These are phyloP conservation scores for Dalbergia cochinchinensis DNA, from an alignment of 306 rosid species.

Conservation along the genomic window DNA sequence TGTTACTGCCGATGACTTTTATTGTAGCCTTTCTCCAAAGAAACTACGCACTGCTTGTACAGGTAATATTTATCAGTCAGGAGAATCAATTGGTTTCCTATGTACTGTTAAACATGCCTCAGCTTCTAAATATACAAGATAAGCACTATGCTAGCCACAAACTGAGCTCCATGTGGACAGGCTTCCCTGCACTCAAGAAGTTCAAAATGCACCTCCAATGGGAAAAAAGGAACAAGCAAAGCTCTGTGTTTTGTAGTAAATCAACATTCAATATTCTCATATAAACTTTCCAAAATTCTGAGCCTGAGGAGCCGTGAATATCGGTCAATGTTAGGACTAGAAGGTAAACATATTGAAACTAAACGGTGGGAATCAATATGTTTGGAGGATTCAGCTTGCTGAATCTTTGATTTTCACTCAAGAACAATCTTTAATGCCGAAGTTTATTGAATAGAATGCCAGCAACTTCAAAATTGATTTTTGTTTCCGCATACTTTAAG, in stretches of 20 bases:
- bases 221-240: neutral
- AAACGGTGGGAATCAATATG: too few species aligned
- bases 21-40: neutral
- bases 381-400: neutral
- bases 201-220: too few species aligned
- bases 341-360: too few species aligned
- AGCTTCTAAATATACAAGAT: neutral
- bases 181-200: too few species aligned
- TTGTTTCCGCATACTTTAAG: too few species aligned
- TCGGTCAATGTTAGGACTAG: neutral
- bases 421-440: too few species aligned
- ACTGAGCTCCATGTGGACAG: conserved; percentile 43
- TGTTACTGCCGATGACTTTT: conserved; percentile 19
- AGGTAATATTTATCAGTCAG: neutral
- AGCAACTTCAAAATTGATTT: too few species aligned
- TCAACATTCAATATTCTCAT: conserved; percentile 12
- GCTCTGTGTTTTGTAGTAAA: neutral
- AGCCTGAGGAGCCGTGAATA: too few species aligned
- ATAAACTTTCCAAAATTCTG: too few species aligned
- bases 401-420: neutral
- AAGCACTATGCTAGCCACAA: neutral
- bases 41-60: conserved; percentile 36
- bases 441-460: too few species aligned
- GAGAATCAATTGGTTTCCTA: neutral
- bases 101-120: neutral